Evolutionary conservation across 768 basidiomycete species (phyloP).

Genomic region (Lactifluus pinguis): DNA sequence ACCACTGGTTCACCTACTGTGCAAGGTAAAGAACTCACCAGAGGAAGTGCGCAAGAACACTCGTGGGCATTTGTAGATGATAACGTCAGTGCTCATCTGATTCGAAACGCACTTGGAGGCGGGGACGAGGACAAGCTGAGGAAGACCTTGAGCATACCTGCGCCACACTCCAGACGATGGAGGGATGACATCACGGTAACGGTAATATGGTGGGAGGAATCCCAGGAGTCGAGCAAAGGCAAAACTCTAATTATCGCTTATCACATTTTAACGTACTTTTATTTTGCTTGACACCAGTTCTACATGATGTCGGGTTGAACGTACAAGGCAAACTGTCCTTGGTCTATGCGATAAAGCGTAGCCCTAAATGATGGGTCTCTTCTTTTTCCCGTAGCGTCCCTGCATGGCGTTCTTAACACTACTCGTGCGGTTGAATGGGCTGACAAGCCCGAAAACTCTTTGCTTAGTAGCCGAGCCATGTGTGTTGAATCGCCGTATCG

Average conservation of each 20-base stretch:
- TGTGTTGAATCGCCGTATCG: neutral
- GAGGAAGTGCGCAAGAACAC: conserved; percentile 30
- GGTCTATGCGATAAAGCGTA: neutral
- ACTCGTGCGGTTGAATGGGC: conserved; percentile 29
- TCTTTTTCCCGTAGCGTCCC: conserved; percentile 29
- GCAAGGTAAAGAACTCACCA: conserved; percentile 50
- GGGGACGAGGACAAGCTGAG: conserved; percentile 52
- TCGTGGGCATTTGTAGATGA: conserved; percentile 76
- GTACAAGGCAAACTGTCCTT: neutral
- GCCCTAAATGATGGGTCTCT: conserved; percentile 28
- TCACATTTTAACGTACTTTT: conserved; percentile 11
- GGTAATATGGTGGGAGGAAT: conserved; percentile 78
- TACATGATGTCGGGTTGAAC: conserved; percentile 7
- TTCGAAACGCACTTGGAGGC: conserved; percentile 90
- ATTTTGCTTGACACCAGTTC: conserved; percentile 6
- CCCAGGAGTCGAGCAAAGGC: conserved; percentile 38
- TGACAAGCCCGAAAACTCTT: conserved; percentile 13
- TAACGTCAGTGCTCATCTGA: conserved; percentile 72
- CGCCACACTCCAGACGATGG: conserved; percentile 65
- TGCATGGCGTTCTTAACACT: conserved; percentile 29
- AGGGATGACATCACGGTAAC: conserved; percentile 83
- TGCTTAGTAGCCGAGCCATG: neutral
- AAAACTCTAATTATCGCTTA: conserved; percentile 38
- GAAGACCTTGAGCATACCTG: conserved; percentile 69
- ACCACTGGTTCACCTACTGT: conserved; percentile 44